Percentiles rank a stretch among this genome's conserved stretches.
Conservation (phyloP, 2,329 filamentous ascomycete species). For the Trichophyton rubrum region DNA sequence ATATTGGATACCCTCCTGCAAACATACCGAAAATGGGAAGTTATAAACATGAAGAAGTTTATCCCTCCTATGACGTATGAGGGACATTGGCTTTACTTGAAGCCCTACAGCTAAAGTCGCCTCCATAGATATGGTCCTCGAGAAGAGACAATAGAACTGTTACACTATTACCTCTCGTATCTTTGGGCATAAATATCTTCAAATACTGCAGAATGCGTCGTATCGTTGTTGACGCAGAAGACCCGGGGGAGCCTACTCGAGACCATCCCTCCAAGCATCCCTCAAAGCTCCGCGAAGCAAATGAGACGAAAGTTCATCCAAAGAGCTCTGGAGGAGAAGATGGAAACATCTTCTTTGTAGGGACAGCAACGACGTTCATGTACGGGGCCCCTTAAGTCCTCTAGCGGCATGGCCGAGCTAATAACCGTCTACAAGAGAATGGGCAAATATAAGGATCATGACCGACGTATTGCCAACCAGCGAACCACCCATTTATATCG, state of each 20-base stretch:
- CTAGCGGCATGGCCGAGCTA: not conserved
- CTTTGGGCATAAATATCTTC: not conserved
- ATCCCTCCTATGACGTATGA: not conserved
- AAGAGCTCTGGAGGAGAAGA: slow-evolving; percentile 22
- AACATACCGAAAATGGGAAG: not conserved
- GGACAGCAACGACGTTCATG: slow-evolving; percentile 30
- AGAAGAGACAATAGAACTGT: not conserved
- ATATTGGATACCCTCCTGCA: not conserved
- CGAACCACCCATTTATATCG: not conserved
- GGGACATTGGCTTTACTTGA: not conserved
- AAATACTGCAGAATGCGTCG: not conserved
- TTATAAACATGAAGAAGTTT: not conserved
- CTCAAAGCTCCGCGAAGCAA: slow-evolving; percentile 30
- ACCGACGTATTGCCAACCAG: slow-evolving; percentile 22
- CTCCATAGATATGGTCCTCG: not conserved
- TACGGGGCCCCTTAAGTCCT: slow-evolving; percentile 6
- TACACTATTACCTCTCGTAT: not conserved
- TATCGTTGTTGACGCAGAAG: slow-evolving; percentile 24
- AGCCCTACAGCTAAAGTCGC: not conserved
- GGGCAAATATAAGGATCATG: slow-evolving; percentile 30
- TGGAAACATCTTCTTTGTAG: slow-evolving; percentile 29
- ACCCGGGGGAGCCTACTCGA: slow-evolving; percentile 29
- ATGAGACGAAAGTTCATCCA: slow-evolving; percentile 35
- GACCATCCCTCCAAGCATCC: slow-evolving; percentile 19
- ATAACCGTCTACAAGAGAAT: slow-evolving; percentile 21